Evolutionary conservation across 495 filamentous ascomycete species (phyloP).

Genomic region (Aspergillus steynii): DNA sequence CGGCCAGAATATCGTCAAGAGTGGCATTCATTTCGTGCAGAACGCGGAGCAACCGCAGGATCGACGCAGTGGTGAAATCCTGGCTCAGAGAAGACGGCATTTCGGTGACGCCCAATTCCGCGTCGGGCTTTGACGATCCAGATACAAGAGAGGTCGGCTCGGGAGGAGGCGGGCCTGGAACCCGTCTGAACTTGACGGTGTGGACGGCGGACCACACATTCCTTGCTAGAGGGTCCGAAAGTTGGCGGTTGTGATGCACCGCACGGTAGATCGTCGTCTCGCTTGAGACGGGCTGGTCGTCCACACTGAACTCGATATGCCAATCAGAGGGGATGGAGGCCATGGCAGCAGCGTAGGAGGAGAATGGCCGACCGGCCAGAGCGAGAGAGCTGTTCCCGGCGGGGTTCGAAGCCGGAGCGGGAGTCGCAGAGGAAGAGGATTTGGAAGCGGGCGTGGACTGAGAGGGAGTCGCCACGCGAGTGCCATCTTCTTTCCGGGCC

Average conservation of each 20-base stretch:
- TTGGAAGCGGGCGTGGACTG: slow-evolving; percentile 55
- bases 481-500: slow-evolving; percentile 95
- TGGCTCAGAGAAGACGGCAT: slow-evolving; percentile 85
- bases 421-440: slow-evolving; percentile 42
- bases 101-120: slow-evolving; percentile 45
- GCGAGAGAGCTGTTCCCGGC: slow-evolving; percentile 40
- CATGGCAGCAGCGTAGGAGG: slow-evolving; percentile 82
- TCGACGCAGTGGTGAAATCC: slow-evolving; percentile 78
- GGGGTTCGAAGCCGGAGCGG: slow-evolving; percentile 34
- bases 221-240: slow-evolving; percentile 61
- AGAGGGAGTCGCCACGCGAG: slow-evolving; percentile 81
- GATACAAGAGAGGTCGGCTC: slow-evolving; percentile 69
- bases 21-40: slow-evolving; percentile 93
- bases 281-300: slow-evolving; percentile 77
- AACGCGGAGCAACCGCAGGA: slow-evolving; percentile 85
- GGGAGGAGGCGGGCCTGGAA: slow-evolving; percentile 81
- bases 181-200: slow-evolving; percentile 86
- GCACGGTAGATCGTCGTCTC: slow-evolving; percentile 97
- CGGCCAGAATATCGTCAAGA: slow-evolving; percentile 93
- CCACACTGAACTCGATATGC: slow-evolving; percentile 96
- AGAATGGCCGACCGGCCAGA: slow-evolving; percentile 48
- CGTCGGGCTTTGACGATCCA: slow-evolving; percentile 45
- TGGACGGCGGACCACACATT: slow-evolving; percentile 90
- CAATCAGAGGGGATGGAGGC: slow-evolving; percentile 79
- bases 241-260: slow-evolving; percentile 70